Base-by-base conservation (phyloP, 768 basidiomycete genomes). In the Candolleomyces aberdarensis region DNA sequence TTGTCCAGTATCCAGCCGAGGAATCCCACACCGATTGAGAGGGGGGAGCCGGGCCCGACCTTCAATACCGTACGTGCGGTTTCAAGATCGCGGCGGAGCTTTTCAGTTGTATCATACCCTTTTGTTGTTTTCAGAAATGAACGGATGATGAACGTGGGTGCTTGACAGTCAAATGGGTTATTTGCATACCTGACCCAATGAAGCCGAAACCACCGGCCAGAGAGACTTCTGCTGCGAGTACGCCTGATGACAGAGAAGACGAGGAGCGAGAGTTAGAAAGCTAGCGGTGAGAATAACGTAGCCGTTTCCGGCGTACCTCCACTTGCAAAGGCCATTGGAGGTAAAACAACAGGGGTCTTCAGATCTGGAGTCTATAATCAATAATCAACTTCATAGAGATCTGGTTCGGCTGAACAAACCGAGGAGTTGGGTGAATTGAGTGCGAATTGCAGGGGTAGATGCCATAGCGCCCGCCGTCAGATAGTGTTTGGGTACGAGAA, bases 141-240 rank as follows among this genome's bases (percentile, higher is more conserved):
- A 36, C 36, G 36, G 36, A 36, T 36, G 2, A 36, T 36, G 36
- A 36, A 36, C 36, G 36, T 36, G 36, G 36, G 36, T 36, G 6
- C 3, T 36, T 36, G 36, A 36, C 5, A 36, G 36, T 11, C 14
- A n/a, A 56, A 39, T n/a, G 48, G 47, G 66, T 10, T 64, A 2
- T 39, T 54, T 49, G 44, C 70, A 41, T 59, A 86, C 89, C 86
- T 71, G 83, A 79, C n/a, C 83, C 78, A 0, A 92, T 64, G 70
- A 93, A 92, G 1, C 89, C 92, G 59, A 92, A 87, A 15, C 87
- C 92, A 20, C 92, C 92, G 8, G 76, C 90, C 2, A 80, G 77
- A 19, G 83, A 79, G 36, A 89, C 87, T 58, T 83, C 77, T 5
- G 85, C 84, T 26, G 86, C 86, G 20, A 88, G 69, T 19, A 70